phyloP scores from a whole-genome alignment of 129 eudicot species.

The Scalesia atractyloides region DNA sequence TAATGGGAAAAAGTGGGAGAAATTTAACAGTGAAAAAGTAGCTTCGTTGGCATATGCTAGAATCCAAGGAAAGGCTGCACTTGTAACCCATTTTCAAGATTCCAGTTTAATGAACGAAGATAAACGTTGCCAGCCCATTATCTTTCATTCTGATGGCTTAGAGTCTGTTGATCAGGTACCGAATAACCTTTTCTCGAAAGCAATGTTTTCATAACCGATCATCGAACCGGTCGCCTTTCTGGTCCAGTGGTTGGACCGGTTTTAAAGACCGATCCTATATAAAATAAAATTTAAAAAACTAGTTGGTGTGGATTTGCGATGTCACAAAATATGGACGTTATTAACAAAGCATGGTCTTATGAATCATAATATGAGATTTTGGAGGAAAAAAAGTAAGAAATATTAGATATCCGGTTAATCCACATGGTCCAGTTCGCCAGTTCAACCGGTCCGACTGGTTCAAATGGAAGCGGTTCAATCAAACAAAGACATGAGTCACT shows the following conservation, averaged over 20 bases:
- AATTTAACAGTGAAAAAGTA: constrained; percentile 90
- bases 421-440: too few species aligned
- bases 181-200: background rate
- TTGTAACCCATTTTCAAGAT: constrained; percentile 75
- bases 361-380: too few species aligned
- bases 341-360: too few species aligned
- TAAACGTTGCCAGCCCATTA: constrained; percentile 81
- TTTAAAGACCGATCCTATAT: too few species aligned
- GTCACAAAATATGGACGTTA: too few species aligned
- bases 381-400: background rate
- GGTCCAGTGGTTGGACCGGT: too few species aligned
- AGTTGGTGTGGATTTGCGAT: too few species aligned
- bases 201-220: too few species aligned
- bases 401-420: too few species aligned
- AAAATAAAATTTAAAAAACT: too few species aligned
- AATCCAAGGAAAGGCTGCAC: constrained; percentile 85
- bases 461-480: background rate
- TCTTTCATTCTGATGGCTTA: constrained; percentile 53
- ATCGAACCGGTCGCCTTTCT: too few species aligned
- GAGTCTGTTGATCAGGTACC: constrained; percentile 64
- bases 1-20: constrained; percentile 91
- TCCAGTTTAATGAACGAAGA: constrained; percentile 95
- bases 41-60: constrained; percentile 90
- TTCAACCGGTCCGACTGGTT: too few species aligned
- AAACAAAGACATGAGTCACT: background rate